A percentile compares a stretch with the other conserved stretches of the same genome.
phyloP scores from a whole-genome alignment of 1,139 yeast species.

The Geotrichum fermentans region DNA sequence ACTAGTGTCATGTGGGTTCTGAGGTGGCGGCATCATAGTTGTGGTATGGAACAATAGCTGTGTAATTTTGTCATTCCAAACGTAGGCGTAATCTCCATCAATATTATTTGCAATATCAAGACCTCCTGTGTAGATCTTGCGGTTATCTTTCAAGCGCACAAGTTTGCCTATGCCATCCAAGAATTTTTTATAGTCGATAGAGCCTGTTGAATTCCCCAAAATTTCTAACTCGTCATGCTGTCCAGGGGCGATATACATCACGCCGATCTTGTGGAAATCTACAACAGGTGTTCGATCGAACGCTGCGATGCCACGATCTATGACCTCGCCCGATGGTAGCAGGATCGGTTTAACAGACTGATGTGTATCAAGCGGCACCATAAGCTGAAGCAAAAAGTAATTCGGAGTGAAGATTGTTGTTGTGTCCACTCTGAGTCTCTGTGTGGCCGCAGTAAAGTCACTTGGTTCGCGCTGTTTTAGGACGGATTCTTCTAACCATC shows the following conservation, averaged over 20 bases:
- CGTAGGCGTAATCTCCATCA: conserved; percentile 73
- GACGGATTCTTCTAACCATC: conserved; percentile 26
- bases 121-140: conserved; percentile 68
- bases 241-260: conserved; percentile 66
- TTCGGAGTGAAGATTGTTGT: conserved; percentile 36
- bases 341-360: conserved; percentile 38
- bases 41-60: conserved; percentile 76
- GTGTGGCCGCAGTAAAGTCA: conserved; percentile 1
- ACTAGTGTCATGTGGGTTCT: conserved; percentile 41
- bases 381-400: conserved; percentile 42
- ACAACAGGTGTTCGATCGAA: conserved; percentile 78
- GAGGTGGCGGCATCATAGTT: conserved; percentile 67
- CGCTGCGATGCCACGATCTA: conserved; percentile 54
- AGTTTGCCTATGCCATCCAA: conserved; percentile 55
- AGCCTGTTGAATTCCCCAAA: conserved; percentile 60
- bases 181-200: conserved; percentile 56
- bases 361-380: conserved; percentile 34
- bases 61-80: conserved; percentile 65
- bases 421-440: conserved; percentile 5
- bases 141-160: conserved; percentile 51
- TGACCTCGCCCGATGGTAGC: conserved; percentile 46
- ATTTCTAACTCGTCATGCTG: conserved; percentile 63
- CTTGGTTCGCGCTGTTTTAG: conserved; percentile 6
- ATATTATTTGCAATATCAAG: conserved; percentile 60
- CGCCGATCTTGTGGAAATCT: conserved; percentile 73